phyloP scores from a whole-genome alignment of 106 monocot genomes.

The Agapanthus africanus region DNA sequence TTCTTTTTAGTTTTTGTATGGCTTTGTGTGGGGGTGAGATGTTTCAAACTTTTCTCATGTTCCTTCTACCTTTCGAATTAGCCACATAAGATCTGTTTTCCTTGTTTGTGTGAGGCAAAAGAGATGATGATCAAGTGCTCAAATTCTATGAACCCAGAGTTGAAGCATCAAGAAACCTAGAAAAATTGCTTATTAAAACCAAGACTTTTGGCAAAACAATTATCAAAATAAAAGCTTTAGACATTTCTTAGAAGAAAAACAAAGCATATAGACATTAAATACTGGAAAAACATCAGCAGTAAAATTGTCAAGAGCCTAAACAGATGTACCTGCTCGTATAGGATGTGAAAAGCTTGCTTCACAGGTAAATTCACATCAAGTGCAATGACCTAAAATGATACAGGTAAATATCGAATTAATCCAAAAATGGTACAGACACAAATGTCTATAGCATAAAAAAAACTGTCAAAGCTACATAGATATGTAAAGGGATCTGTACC shows the following conservation, averaged over 20 bases:
- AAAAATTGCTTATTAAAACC: neutral
- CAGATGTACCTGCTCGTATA: slow-evolving; percentile 11
- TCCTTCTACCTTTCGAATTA: neutral
- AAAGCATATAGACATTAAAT: neutral
- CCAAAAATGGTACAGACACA: neutral
- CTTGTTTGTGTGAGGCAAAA: neutral
- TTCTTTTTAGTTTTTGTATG: no score
- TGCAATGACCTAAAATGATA: slow-evolving; percentile 17
- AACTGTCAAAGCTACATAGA: neutral
- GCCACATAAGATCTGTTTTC: neutral
- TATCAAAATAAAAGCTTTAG: neutral
- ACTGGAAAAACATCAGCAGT: neutral
- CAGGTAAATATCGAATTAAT: neutral
- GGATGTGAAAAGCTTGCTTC: slow-evolving; percentile 31
- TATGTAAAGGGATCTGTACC: slow-evolving; percentile 19
- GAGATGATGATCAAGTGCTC: neutral
- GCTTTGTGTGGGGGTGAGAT: neutral
- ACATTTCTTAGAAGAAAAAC: neutral
- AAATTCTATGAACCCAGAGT: neutral
- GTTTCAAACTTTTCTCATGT: neutral
- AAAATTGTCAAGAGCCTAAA: neutral
- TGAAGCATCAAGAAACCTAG: neutral
- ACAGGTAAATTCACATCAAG: slow-evolving; percentile 29
- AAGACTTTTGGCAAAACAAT: neutral
- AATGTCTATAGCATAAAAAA: neutral